phyloP scores from a whole-genome alignment of 2,329 filamentous ascomycete genomes.

The Juglanconis sp. region DNA sequence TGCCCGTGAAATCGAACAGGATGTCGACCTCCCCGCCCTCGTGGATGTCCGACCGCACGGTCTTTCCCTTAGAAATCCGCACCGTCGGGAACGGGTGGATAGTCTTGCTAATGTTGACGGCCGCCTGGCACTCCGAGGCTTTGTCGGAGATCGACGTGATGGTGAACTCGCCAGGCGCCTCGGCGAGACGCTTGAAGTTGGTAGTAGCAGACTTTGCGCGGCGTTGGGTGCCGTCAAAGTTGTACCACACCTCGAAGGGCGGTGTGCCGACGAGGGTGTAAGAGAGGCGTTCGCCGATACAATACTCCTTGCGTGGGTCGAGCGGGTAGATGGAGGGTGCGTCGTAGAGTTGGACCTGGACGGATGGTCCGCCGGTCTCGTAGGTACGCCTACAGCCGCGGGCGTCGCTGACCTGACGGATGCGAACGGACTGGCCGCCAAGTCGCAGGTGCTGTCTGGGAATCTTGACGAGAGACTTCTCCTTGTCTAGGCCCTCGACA shows the following conservation, averaged over 20 bases:
- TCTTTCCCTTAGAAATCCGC: constrained; percentile 78
- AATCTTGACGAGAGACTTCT: constrained; percentile 75
- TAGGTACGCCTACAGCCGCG: constrained; percentile 81
- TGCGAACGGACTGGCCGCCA: constrained; percentile 84
- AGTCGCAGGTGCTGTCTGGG: constrained; percentile 81
- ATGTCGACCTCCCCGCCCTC: constrained; percentile 94
- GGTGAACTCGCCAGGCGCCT: constrained; percentile 82
- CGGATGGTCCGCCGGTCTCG: constrained; percentile 67
- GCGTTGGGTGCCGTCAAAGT: constrained; percentile 73
- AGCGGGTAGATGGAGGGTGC: constrained; percentile 87
- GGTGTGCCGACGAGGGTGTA: constrained; percentile 88
- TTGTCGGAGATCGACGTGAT: constrained; percentile 86
- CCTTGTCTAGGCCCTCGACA: constrained; percentile 73
- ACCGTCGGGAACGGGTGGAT: constrained; percentile 94
- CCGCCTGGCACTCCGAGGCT: constrained; percentile 81
- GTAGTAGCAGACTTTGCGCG: constrained; percentile 78
- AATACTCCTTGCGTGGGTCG: constrained; percentile 83
- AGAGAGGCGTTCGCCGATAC: constrained; percentile 89
- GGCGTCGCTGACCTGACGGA: constrained; percentile 84
- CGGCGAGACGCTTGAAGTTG: constrained; percentile 88
- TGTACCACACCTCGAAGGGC: constrained; percentile 91
- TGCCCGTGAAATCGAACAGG: constrained; percentile 91
- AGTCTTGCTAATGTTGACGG: constrained; percentile 71
- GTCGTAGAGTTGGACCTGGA: constrained; percentile 90
- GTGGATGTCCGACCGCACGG: constrained; percentile 86